A percentile compares a stretch with the other conserved stretches of the same genome.
Evolutionary conservation across 495 filamentous ascomycete species (phyloP).

Genomic region (Penicillium turbatum): DNA sequence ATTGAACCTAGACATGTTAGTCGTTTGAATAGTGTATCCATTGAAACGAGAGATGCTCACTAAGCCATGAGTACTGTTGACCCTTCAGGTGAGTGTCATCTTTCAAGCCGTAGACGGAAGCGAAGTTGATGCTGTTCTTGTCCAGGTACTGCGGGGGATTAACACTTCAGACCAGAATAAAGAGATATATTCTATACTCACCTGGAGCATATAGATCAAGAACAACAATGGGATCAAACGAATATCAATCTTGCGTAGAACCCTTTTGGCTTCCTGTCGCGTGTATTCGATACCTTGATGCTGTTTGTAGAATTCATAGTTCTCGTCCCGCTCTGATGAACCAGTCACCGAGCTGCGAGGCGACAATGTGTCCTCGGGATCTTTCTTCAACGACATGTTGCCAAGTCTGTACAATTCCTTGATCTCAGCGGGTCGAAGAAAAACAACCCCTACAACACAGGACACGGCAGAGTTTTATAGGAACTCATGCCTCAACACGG

Average conservation of each 20-base stretch:
- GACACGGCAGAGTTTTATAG: not conserved
- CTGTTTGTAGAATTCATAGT: constrained; percentile 24
- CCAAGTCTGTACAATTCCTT: not conserved
- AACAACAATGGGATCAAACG: constrained; percentile 53
- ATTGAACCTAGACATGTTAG: constrained; percentile 35
- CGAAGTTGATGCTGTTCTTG: constrained; percentile 58
- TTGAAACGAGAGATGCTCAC: constrained; percentile 6
- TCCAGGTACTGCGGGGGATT: constrained; percentile 49
- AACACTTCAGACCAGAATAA: not conserved
- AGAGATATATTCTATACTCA: constrained; percentile 1
- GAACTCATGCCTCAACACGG: not conserved
- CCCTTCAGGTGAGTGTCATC: constrained; percentile 48
- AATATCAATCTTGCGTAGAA: constrained; percentile 53
- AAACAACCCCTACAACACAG: not conserved
- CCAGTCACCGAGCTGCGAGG: constrained; percentile 4
- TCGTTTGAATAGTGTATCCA: not conserved
- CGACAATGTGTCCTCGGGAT: constrained; percentile 12
- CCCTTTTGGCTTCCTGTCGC: constrained; percentile 42
- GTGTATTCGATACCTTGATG: constrained; percentile 34
- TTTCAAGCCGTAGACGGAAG: constrained; percentile 55
- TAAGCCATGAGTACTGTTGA: constrained; percentile 57
- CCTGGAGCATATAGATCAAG: constrained; percentile 48
- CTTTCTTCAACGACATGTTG: constrained; percentile 5
- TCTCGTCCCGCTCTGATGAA: constrained; percentile 22
- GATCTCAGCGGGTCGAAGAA: not conserved